These are phyloP conservation scores for Tephrocybe sp. DNA, from an alignment of 768 basidiomycete genomes.

Conservation along the genomic window DNA sequence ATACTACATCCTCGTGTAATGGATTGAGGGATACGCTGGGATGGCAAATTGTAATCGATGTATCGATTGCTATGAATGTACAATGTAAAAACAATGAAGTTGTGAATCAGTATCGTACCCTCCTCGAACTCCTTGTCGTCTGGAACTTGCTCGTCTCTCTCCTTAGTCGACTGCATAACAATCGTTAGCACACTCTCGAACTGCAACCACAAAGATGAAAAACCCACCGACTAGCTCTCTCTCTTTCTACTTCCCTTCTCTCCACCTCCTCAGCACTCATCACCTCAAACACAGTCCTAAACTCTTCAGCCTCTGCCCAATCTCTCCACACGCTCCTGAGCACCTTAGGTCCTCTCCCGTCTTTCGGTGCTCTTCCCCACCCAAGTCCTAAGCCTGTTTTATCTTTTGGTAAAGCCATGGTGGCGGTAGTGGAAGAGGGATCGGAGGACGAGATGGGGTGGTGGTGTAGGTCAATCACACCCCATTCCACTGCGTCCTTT, in stretches of 20 bases:
- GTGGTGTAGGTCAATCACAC: constrained; percentile 53
- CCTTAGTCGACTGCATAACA: constrained; percentile 28
- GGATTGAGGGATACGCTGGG: no score
- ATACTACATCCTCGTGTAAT: no score
- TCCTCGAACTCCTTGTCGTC: constrained; percentile 37
- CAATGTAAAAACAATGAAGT: not conserved
- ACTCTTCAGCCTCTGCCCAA: constrained; percentile 91
- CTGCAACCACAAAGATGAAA: constrained; percentile 1
- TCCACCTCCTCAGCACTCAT: constrained; percentile 90
- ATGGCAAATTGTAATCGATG: no score
- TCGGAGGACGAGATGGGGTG: not conserved
- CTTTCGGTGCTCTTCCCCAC: constrained; percentile 74
- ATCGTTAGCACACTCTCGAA: not conserved
- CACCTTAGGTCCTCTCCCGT: constrained; percentile 76
- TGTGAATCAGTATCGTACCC: constrained; percentile 23
- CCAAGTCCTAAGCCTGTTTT: constrained; percentile 79
- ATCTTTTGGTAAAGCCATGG: constrained; percentile 53
- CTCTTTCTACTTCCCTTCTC: constrained; percentile 82
- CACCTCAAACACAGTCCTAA: constrained; percentile 83
- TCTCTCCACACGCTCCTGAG: constrained; percentile 92
- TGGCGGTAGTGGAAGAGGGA: not conserved
- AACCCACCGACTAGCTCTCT: constrained; percentile 68
- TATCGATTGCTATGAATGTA: no score
- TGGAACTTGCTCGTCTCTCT: constrained; percentile 43
- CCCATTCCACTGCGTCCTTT: constrained; percentile 92